phyloP scores from a whole-genome alignment of 148 eudicot genomes.

The Cornus florida region DNA sequence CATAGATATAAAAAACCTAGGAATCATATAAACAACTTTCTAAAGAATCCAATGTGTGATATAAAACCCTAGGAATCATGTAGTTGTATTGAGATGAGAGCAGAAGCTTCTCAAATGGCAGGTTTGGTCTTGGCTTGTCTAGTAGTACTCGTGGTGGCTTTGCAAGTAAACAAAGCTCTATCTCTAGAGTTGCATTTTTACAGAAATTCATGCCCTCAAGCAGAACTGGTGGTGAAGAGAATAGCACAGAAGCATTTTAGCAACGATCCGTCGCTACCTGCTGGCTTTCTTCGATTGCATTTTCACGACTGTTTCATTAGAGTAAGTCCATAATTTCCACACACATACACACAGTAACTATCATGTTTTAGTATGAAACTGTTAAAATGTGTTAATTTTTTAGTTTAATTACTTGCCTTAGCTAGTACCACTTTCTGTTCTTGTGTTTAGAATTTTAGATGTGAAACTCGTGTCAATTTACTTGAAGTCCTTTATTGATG shows the following conservation, averaged over 20 bases:
- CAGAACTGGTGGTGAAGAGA: conserved; percentile 14
- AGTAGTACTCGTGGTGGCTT: background rate
- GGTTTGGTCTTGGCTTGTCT: background rate
- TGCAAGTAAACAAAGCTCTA: background rate
- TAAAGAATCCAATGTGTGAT: background rate
- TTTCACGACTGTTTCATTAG: conserved; percentile 26
- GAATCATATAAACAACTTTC: background rate
- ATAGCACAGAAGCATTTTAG: conserved; percentile 1
- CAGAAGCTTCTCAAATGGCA: conserved; percentile 2
- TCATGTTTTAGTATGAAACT: no score
- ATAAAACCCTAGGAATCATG: background rate
- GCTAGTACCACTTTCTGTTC: no score
- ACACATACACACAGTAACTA: no score
- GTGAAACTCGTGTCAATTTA: no score
- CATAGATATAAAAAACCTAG: background rate
- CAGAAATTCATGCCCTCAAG: conserved; percentile 20
- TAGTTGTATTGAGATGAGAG: background rate
- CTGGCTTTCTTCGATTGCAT: conserved; percentile 27
- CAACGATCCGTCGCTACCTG: conserved; percentile 13
- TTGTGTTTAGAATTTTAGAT: background rate
- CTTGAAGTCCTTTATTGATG: no score
- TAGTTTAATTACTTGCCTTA: no score
- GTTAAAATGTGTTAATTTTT: no score
- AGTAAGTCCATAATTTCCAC: background rate
- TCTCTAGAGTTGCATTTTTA: conserved; percentile 14